Evolutionary conservation across 331 rosid species (phyloP), one percentile per base, ranked within the genome.

Genomic region (Stylosanthes scabra): DNA sequence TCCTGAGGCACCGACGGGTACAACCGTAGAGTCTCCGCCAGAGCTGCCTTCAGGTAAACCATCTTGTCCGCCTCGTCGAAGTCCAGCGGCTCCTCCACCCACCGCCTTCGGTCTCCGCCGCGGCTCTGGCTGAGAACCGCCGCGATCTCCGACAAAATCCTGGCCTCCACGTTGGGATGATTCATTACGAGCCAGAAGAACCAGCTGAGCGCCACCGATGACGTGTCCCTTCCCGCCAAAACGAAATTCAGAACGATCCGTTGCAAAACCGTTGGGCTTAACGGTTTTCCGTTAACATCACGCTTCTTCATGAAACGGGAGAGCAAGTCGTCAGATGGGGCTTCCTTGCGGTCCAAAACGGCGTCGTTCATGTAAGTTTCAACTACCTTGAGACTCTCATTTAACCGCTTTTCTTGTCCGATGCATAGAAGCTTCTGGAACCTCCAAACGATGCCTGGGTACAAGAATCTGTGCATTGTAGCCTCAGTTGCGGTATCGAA

Each of bases 221-320:
- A 91, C 1, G 98, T 93, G 90, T 93, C 98, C 15, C 97, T 84
- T 7, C 98, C 98, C 42, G 98, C 98, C 68, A 93, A 94, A 84
- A 91, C 83, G 79, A 93, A 93, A 82, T 91, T 93, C 27, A 93
- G 67, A 2, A 94, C 85, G n/a, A 93, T 93, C 16, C 85, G 96
- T 31, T 88, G 97, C 31, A 93, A 90, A 2, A 83, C 86, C 0
- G 83, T 9, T 25, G 72, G 1, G 3, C 87, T 72, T 68, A 93
- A 83, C 13, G 77, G 76, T 37, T 84, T 84, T 2, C 93, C 96
- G 46, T 83, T 37, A 13, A 79, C 78, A 71, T 88, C 96, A n/a
- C 83, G 78, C 57, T 91, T 90, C 59, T 87, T 91, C 91, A 91
- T 72, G 87, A 93, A 93, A 34, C 98, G 89, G 0, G 98, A 93